A percentile compares a stretch with the other conserved stretches of the same genome.
Evolutionary conservation across 768 basidiomycete genomes (phyloP).

Genomic region (Pholiota molesta): DNA sequence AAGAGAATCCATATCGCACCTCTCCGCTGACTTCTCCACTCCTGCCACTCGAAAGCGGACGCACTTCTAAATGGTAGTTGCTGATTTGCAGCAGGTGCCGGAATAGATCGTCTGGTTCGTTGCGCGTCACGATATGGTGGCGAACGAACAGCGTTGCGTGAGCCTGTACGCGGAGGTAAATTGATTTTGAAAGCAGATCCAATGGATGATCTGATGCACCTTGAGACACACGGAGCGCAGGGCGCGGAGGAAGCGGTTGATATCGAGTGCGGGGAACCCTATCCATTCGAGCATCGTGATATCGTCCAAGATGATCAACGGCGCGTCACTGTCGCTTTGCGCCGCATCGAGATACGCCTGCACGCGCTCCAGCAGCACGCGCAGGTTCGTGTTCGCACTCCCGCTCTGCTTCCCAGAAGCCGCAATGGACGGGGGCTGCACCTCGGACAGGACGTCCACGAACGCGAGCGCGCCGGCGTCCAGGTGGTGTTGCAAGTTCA

Average conservation of each 20-base stretch:
- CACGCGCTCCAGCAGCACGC: conserved; percentile 39
- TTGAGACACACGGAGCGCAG: conserved; percentile 57
- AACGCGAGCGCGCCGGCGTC: conserved; percentile 48
- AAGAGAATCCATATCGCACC: conserved; percentile 39
- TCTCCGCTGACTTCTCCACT: conserved; percentile 82
- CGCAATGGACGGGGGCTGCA: conserved; percentile 21
- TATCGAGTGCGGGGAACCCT: conserved; percentile 53
- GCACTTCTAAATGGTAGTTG: conserved; percentile 72
- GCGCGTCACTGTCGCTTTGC: conserved; percentile 10
- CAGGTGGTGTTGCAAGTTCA: conserved; percentile 39
- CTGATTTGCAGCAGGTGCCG: conserved; percentile 62
- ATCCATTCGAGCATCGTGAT: conserved; percentile 72
- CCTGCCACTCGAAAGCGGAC: conserved; percentile 70
- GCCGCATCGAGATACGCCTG: conserved; percentile 25
- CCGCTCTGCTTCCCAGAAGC: neutral
- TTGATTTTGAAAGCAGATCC: conserved; percentile 18
- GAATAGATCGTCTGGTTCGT: conserved; percentile 63
- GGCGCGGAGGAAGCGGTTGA: conserved; percentile 63
- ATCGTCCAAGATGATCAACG: conserved; percentile 72
- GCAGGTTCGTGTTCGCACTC: conserved; percentile 27
- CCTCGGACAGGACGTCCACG: conserved; percentile 46
- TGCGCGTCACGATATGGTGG: conserved; percentile 59
- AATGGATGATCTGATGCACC: conserved; percentile 29
- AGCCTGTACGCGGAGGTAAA: conserved; percentile 35
- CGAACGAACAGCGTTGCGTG: conserved; percentile 61